Conservation (phyloP, 176 grass and related monocot species). For the Tillandsia leiboldiana region DNA sequence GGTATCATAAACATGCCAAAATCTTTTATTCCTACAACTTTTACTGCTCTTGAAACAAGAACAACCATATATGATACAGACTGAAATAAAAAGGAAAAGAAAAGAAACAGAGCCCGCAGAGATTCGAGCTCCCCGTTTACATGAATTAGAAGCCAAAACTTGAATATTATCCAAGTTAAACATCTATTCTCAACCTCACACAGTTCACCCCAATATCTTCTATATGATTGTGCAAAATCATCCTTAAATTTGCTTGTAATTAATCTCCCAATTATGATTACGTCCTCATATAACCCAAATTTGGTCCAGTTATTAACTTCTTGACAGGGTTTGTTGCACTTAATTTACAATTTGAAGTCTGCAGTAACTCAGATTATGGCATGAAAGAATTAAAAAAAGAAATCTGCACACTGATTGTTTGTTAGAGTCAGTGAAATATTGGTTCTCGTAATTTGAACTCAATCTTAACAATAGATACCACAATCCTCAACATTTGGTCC, state of each 20-base stretch:
- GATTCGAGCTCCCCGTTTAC: background rate
- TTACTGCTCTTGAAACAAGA: background rate
- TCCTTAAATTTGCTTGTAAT: background rate
- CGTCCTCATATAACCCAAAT: background rate
- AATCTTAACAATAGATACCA: constrained; percentile 5
- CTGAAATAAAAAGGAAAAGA: background rate
- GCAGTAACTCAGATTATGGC: background rate
- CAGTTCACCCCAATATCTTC: background rate
- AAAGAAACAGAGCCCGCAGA: background rate
- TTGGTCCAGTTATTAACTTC: background rate
- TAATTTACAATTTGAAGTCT: background rate
- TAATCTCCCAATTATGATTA: background rate
- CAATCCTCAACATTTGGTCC: constrained; percentile 7
- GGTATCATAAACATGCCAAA: background rate
- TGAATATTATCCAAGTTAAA: background rate
- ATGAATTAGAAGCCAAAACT: background rate
- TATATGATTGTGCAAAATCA: background rate
- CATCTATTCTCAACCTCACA: background rate
- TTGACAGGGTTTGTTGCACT: background rate
- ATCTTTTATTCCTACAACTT: background rate
- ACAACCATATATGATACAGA: background rate
- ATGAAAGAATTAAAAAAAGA: background rate
- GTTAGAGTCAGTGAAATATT: background rate
- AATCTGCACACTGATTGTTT: background rate
- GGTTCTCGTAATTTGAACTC: background rate